Evolutionary conservation across 1,139 yeast species (phyloP), one percentile per base, ranked within the genome.

Genomic region (Blastobotrys buckinghamii): DNA sequence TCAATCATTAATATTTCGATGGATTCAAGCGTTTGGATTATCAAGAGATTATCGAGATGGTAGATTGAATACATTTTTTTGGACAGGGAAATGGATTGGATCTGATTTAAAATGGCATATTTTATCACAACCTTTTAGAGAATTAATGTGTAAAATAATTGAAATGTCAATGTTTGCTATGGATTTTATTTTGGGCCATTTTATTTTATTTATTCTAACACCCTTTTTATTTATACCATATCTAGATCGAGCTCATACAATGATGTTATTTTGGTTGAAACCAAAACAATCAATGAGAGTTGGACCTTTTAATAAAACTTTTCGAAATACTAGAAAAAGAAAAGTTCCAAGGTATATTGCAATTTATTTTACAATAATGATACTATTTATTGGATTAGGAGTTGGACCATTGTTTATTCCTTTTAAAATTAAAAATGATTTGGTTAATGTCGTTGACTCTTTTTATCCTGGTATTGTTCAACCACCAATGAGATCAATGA

Each of bases 1-100:
- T 15, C 92, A 85, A 53, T 70, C 78, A 17, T 60, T 76, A 6
- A n/a, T 83, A 1, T 73, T 78, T 50, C 75, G 79, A 39, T 54
- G 74, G 1, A 54, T 77, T 1, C 70, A 77, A 2, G 65, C 78
- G 2, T 44, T 78, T 4, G 57, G 77, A 4, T 61, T 85, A 15
- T 74, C 90, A 0, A 71, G 83, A 50, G 95, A 87, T 59, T 68
- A 77, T 52, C 73, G 72, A 39, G 77, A 74, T 51, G 81, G 78
- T 52, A 67, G 68, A 35, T 63, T 84, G 1, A 84, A 84, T 59
- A 61, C 74, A 26, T 82, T 90, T 0, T 88, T 96, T 95, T 88
- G 96, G 96, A 77, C 87, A 0, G 96, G 95, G 0, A 74, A 72
- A 45, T 87, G 96, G 96, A 61, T 74, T 38, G 69, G 67, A 12